Evolutionary conservation across 768 basidiomycete species (phyloP).

Genomic region (Auricularia sp.): DNA sequence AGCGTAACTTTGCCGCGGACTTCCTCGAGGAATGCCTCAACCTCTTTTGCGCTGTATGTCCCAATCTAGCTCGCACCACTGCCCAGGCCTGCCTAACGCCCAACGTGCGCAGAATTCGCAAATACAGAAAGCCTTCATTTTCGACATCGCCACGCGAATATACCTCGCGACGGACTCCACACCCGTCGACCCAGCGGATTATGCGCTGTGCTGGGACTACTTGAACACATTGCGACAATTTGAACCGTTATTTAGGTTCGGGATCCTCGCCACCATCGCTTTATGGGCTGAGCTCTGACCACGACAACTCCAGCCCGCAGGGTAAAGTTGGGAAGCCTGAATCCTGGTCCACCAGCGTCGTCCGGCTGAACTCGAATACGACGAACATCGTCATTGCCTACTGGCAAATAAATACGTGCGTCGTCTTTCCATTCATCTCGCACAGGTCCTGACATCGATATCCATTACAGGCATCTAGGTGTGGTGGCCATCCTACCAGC

Average conservation of each 20-base stretch:
- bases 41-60: constrained; percentile 64
- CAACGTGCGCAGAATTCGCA: constrained; percentile 59
- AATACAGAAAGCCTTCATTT: constrained; percentile 88
- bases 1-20: constrained; percentile 59
- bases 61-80: background rate
- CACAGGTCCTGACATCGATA: background rate
- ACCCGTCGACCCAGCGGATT: constrained; percentile 80
- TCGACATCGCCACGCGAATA: constrained; percentile 73
- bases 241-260: constrained; percentile 74
- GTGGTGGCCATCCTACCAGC: background rate
- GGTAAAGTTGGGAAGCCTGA: background rate
- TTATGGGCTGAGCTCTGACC: no score
- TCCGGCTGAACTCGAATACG: background rate
- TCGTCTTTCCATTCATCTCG: background rate
- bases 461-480: background rate
- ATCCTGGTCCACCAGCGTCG: background rate
- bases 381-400: constrained; percentile 2
- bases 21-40: constrained; percentile 84
- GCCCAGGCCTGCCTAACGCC: background rate
- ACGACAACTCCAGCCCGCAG: background rate
- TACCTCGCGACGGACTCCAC: constrained; percentile 93
- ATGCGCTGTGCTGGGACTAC: constrained; percentile 87
- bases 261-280: background rate
- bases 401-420: background rate
- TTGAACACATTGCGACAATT: constrained; percentile 81